phyloP scores from a whole-genome alignment of 257 asterid species.

The Rubia yunnanensis region DNA sequence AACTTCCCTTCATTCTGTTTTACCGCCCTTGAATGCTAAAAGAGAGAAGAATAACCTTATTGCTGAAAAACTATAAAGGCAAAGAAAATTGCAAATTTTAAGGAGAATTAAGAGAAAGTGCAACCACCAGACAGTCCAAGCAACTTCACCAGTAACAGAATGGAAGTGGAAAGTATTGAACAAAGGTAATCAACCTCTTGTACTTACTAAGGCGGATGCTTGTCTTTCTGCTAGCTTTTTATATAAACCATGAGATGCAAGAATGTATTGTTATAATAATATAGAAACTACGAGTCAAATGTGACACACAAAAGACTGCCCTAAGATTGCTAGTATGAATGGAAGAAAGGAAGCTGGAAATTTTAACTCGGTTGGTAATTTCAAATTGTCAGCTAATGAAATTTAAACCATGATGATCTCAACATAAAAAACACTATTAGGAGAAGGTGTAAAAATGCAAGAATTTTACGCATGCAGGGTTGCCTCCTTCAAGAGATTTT shows the following conservation, averaged over 20 bases:
- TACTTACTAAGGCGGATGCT: conserved; percentile 47
- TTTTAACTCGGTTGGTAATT: background rate
- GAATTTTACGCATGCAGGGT: conserved; percentile 51
- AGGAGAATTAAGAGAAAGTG: conserved; percentile 1
- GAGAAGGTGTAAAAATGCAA: conserved; percentile 28
- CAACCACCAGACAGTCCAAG: background rate
- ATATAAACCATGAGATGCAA: conserved; percentile 54
- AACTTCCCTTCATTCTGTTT: conserved; percentile 35
- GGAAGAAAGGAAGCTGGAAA: too few relatives aligned
- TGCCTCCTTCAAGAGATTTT: conserved; percentile 65
- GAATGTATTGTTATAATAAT: background rate
- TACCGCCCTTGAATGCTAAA: too few relatives aligned
- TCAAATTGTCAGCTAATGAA: too few relatives aligned
- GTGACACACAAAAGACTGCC: background rate
- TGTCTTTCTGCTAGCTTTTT: too few relatives aligned
- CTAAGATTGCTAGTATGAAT: too few relatives aligned
- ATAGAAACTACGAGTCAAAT: background rate
- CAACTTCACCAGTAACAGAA: background rate
- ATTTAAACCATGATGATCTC: background rate
- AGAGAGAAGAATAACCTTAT: too few relatives aligned
- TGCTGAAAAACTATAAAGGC: too few relatives aligned
- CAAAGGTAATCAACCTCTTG: conserved; percentile 43
- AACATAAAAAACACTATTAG: too few relatives aligned
- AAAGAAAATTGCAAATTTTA: too few relatives aligned
- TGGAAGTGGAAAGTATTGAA: background rate